phyloP scores from a whole-genome alignment of 306 rosid genomes.

The Acacia acuminata region DNA sequence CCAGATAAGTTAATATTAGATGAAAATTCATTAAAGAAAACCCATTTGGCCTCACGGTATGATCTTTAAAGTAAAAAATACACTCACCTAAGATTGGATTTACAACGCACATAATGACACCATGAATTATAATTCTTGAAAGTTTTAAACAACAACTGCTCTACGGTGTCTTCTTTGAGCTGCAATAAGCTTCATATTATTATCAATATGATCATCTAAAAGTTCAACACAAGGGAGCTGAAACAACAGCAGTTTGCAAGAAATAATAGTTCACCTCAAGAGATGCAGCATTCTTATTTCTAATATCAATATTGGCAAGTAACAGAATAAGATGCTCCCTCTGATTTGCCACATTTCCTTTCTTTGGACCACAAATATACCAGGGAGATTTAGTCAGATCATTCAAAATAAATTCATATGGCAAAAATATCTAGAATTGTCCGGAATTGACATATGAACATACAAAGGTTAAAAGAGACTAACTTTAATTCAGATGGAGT shows the following conservation, averaged over 20 bases:
- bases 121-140: conserved; percentile 92
- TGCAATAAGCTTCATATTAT: conserved; percentile 53
- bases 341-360: conserved; percentile 98
- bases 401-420: conserved; percentile 11
- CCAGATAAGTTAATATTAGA: conserved; percentile 19
- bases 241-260: conserved; percentile 23
- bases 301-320: conserved; percentile 78
- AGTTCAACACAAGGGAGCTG: conserved; percentile 21
- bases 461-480: conserved; percentile 5
- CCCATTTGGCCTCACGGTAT: conserved; percentile 24
- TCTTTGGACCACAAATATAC: conserved; percentile 57
- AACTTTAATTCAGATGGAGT: conserved; percentile 10
- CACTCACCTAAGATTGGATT: conserved; percentile 62
- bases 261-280: conserved; percentile 48
- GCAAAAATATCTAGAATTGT: not conserved
- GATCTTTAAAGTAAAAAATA: conserved; percentile 27
- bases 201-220: conserved; percentile 22
- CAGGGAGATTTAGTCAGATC: conserved; percentile 35
- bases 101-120: conserved; percentile 79
- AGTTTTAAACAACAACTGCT: conserved; percentile 45
- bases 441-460: not conserved
- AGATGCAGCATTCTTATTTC: conserved; percentile 47
- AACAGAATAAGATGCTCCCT: conserved; percentile 94
- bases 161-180: conserved; percentile 64
- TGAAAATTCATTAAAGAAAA: conserved; percentile 26